These are phyloP conservation scores for Candida buenavistaensis DNA, from an alignment of 1,139 yeast genomes.

Conservation along the genomic window DNA sequence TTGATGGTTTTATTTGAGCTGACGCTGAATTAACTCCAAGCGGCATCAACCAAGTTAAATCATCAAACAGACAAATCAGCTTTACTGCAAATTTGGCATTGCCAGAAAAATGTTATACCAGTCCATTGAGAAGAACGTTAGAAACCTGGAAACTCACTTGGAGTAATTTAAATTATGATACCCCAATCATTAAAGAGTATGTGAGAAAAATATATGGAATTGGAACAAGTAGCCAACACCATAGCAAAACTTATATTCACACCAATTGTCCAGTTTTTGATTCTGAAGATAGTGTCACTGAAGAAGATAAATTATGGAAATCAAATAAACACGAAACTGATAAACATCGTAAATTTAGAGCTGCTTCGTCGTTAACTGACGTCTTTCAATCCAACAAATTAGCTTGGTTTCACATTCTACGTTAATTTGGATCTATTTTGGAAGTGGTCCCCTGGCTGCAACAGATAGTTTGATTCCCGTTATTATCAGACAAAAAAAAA, in stretches of 20 bases:
- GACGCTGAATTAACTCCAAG: slow-evolving; percentile 36
- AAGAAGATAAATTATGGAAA: slow-evolving; percentile 32
- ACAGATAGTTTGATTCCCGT: slow-evolving; percentile 17
- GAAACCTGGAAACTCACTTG: slow-evolving; percentile 34
- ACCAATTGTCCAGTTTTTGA: slow-evolving; percentile 22
- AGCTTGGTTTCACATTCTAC: slow-evolving; percentile 41
- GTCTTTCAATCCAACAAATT: slow-evolving; percentile 27
- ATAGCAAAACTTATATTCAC: slow-evolving; percentile 25
- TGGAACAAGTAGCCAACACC: slow-evolving; percentile 37
- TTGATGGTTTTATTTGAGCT: slow-evolving; percentile 33
- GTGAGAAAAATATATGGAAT: slow-evolving; percentile 43
- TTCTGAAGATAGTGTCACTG: slow-evolving; percentile 30
- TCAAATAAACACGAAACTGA: slow-evolving; percentile 11
- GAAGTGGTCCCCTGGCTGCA: slow-evolving; percentile 17
- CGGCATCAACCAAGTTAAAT: slow-evolving; percentile 24
- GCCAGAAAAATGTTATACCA: slow-evolving; percentile 31
- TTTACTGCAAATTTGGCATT: slow-evolving; percentile 21
- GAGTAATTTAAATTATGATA: slow-evolving; percentile 16
- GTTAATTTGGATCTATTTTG: slow-evolving; percentile 32
- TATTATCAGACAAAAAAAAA: slow-evolving; percentile 12
- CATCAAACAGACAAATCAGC: slow-evolving; percentile 19
- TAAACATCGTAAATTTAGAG: slow-evolving; percentile 26
- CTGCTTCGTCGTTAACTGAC: slow-evolving; percentile 30
- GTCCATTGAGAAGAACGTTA: slow-evolving; percentile 38
- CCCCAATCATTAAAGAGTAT: slow-evolving; percentile 28